These are phyloP conservation scores for Cinnamomum chago DNA, from an alignment of 164 flowering plant species.

Conservation along the genomic window DNA sequence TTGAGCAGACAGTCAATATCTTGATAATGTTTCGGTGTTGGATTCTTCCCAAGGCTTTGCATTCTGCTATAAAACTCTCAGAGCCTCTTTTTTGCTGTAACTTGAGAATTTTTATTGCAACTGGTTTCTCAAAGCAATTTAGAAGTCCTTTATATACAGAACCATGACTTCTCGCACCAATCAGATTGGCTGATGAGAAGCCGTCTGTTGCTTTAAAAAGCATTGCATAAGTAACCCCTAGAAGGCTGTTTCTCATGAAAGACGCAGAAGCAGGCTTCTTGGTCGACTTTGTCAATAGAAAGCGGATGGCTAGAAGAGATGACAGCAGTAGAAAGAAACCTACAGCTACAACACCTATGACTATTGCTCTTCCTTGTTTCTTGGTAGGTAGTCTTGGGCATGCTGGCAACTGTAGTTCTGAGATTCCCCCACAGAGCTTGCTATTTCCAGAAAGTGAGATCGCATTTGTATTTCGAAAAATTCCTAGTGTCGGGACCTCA, in stretches of 20 bases:
- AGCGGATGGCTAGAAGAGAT: not conserved
- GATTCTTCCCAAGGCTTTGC: constrained; percentile 22
- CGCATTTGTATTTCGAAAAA: constrained; percentile 7
- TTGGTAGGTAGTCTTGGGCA: not conserved
- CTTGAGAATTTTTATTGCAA: constrained; percentile 37
- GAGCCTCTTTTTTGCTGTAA: constrained; percentile 23
- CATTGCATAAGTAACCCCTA: constrained; percentile 17
- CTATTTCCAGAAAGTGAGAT: constrained; percentile 10
- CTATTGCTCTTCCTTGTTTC: not conserved
- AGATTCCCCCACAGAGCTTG: constrained; percentile 11
- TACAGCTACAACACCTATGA: not conserved
- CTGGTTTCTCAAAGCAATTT: not conserved
- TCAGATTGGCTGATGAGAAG: constrained; percentile 23
- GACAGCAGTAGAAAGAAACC: not conserved
- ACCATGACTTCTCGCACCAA: constrained; percentile 35
- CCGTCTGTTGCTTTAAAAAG: constrained; percentile 22
- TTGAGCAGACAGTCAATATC: constrained; percentile 25
- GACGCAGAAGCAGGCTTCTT: not conserved
- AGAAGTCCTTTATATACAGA: constrained; percentile 30
- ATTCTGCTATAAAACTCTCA: constrained; percentile 28
- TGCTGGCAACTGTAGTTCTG: not conserved
- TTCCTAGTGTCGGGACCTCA: constrained; percentile 12
- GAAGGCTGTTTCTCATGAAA: not conserved
- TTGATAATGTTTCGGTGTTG: constrained; percentile 37
- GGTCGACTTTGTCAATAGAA: not conserved